Base-by-base conservation (phyloP, 1,139 yeast genomes). In the Pichia sp. region DNA sequence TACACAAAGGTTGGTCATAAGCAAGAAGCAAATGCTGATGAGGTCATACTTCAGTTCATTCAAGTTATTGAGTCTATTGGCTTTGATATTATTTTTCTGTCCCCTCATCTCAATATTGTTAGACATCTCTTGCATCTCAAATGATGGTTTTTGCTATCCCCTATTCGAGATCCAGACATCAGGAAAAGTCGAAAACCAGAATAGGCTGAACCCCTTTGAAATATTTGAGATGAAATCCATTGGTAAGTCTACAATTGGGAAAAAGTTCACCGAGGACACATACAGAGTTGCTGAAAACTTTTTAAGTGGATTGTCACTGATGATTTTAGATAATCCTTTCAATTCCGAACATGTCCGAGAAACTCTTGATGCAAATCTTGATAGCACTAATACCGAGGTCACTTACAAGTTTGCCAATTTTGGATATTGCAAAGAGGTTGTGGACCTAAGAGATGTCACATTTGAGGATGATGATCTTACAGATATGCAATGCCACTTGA, bases 391-490 rank as follows among this genome's bases (percentile, higher is more conserved):
- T 6, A 15, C 21, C 7, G 16, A 27, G 4, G 30, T 37, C 5
- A 23, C 38, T 18, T 74, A 60, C 49, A 60, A 62, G 29, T 61
- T 74, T 45, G 71, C 65, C 48, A 61, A 64, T 34, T 55, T 63
- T 38, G 78, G 80, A 2, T 75, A 66, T 51, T 73, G 78, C 51
- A 65, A 74, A 26, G 38, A 30, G 6, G 30, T 22, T 1, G 16
- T 21, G 9, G 27, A 52, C 12, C 59, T 60, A 20, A 42, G 47
- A 4, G 37, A 6, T 8, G 11, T 21, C 22, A 11, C 10, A 21
- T 21, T 21, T 21, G 22, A 5, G 7, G 7, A 24, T 10, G 17
- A 15, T 8, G 20, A 5, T 21, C 13, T 43, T 48, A 19, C 17
- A 3, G 14, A 11, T 14, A 25, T 11, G 14, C 18, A 25, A 25